Base-by-base conservation (phyloP, 169 alveolate species). In the Eimeria acervulina region DNA sequence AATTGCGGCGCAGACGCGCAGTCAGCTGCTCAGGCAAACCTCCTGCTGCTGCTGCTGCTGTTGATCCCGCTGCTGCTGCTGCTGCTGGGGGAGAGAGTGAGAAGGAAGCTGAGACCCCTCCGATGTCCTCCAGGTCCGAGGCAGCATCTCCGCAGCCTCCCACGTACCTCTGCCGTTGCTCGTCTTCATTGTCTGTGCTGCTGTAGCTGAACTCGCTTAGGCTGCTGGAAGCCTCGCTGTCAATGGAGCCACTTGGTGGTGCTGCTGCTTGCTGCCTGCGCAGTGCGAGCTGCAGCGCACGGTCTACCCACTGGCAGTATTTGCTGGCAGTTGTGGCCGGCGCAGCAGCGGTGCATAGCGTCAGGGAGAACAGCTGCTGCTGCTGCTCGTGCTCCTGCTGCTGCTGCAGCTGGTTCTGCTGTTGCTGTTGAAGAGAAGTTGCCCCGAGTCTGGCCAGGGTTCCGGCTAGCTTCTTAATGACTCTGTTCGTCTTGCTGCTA, bases 11-110 rank as follows among this genome's bases (percentile, higher is more conserved):
- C 31, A 94, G 96, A 38, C 90, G 44, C 38, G 87, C 63, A 42
- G 96, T 96, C 31, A 96, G 95, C 93, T 70, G 95, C 44, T 70
- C 76, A n/a, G 78, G 61, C 81, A 19, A 3, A n/a, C 23, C 81
- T 3, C 12, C 38, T 36, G 3, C 52, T 6, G n/a, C 52, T 1
- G 94, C 17, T 17, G n/a, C 80, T 23, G 80, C 55, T 31, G 81
- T 72, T n/a, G 26, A n/a, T n/a, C 76, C 47, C 52, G 70, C 72
- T 42, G 83, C 81, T 61, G 72, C 36, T 59, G 78, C 33, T n/a
- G 84, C 89, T 47, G 26, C 2, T 51, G 44, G 12, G 8, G 70
- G 7, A 7, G 66, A 7, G 31, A 7, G 19, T 1, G 89, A 36
- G 8, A 3, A 8, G 15, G 59, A 10, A 13, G 83, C 3, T 28